These are phyloP conservation scores for Auricularia cornea DNA, from an alignment of 768 basidiomycete genomes.

Conservation along the genomic window DNA sequence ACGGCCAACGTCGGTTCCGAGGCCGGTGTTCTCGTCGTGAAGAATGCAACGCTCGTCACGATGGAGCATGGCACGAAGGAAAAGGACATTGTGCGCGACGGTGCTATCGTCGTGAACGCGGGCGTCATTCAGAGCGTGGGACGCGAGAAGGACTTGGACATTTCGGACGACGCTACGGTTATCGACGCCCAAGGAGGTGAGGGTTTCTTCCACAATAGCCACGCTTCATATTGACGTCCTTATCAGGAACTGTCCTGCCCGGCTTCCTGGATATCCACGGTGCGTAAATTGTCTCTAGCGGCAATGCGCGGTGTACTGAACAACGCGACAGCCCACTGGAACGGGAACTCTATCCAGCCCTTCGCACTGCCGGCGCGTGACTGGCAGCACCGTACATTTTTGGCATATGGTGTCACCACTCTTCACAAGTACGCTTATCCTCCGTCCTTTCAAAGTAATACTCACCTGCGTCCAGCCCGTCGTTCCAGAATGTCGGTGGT, in stretches of 20 bases:
- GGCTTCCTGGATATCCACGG: slow-evolving; percentile 71
- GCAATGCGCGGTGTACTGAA: not conserved
- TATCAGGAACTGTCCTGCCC: slow-evolving; percentile 52
- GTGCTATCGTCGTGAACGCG: slow-evolving; percentile 42
- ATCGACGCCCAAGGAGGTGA: slow-evolving; percentile 57
- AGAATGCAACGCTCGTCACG: slow-evolving; percentile 62
- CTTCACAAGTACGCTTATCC: slow-evolving; percentile 54
- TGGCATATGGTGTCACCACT: slow-evolving; percentile 70
- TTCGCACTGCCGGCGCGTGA: slow-evolving; percentile 47
- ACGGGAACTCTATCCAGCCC: slow-evolving; percentile 32
- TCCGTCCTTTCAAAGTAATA: not conserved
- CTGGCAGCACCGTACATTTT: slow-evolving; percentile 69
- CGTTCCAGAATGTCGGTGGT: slow-evolving; percentile 38
- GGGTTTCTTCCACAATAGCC: slow-evolving; percentile 6
- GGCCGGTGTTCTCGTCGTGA: slow-evolving; percentile 46
- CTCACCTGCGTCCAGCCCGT: not conserved
- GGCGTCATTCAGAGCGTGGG: slow-evolving; percentile 52
- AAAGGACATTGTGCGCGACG: slow-evolving; percentile 44
- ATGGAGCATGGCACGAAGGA: slow-evolving; percentile 49
- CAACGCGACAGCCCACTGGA: slow-evolving; percentile 43
- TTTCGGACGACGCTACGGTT: slow-evolving; percentile 34
- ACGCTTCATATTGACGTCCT: not conserved
- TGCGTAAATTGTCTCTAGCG: not conserved
- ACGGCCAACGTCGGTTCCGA: slow-evolving; percentile 30
- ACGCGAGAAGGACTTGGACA: slow-evolving; percentile 21